Evolutionary conservation across 2,329 filamentous ascomycete genomes (phyloP).

Genomic region (Ceratocystis harringtonii): DNA sequence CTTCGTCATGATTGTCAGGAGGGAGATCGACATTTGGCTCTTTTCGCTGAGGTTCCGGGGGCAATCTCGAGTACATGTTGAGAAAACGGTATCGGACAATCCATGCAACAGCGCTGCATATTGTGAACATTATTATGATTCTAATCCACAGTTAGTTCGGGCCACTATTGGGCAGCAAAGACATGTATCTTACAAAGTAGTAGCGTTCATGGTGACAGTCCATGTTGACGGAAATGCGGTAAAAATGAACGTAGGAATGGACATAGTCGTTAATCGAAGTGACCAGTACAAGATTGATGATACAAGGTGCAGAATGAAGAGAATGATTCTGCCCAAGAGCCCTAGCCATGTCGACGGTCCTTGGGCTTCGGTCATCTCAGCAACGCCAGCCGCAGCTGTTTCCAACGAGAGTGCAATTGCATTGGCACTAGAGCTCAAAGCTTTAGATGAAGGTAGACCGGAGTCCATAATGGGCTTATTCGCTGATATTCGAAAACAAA

Average conservation of each 20-base stretch:
- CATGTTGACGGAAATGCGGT: slow-evolving; percentile 79
- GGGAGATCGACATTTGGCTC: slow-evolving; percentile 93
- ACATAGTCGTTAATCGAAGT: slow-evolving; percentile 75
- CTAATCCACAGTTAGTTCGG: slow-evolving; percentile 26
- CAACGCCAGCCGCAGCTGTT: slow-evolving; percentile 10
- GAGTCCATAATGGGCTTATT: background rate
- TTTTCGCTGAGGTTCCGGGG: slow-evolving; percentile 87
- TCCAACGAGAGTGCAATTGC: slow-evolving; percentile 6
- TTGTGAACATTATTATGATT: slow-evolving; percentile 58
- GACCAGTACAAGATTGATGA: slow-evolving; percentile 58
- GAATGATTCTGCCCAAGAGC: slow-evolving; percentile 38
- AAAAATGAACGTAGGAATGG: slow-evolving; percentile 77
- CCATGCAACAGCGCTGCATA: slow-evolving; percentile 82
- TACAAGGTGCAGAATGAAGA: slow-evolving; percentile 39
- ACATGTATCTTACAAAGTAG: slow-evolving; percentile 55
- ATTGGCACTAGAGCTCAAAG: slow-evolving; percentile 1
- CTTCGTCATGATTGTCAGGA: slow-evolving; percentile 79
- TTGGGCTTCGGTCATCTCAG: slow-evolving; percentile 11
- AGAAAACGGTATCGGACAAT: slow-evolving; percentile 88
- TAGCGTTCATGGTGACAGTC: slow-evolving; percentile 98
- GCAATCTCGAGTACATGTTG: slow-evolving; percentile 90
- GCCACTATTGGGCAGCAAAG: too few species aligned
- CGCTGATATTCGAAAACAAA: background rate
- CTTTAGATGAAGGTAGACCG: background rate
- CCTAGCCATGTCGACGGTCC: slow-evolving; percentile 40